A percentile compares a stretch with the other conserved stretches of the same genome.
phyloP scores from a whole-genome alignment of 768 basidiomycete genomes.

The Lepiota brunneoincarnata region DNA sequence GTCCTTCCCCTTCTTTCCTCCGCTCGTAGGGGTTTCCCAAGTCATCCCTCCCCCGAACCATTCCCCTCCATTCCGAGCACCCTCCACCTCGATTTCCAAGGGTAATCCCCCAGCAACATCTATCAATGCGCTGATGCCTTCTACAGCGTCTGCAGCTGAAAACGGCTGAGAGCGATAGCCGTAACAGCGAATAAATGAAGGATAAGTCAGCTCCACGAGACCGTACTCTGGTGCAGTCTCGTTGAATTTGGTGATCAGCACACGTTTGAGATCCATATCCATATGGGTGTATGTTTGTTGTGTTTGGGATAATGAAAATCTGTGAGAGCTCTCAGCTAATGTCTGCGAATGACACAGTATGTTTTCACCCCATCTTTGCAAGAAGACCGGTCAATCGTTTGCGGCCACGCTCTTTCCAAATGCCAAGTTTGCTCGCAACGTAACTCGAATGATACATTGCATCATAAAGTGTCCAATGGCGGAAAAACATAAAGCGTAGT shows the following conservation, averaged over 20 bases:
- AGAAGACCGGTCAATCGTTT: slow-evolving; percentile 87
- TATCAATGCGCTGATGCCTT: slow-evolving; percentile 81
- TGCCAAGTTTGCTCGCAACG: slow-evolving; percentile 90
- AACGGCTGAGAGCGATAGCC: slow-evolving; percentile 88
- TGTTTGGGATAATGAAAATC: slow-evolving; percentile 91
- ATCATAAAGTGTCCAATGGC: slow-evolving; percentile 98
- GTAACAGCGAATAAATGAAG: slow-evolving; percentile 89
- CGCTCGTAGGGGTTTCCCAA: slow-evolving; percentile 61
- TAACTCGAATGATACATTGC: slow-evolving; percentile 98
- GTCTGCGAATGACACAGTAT: background rate
- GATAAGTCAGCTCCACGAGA: slow-evolving; percentile 88
- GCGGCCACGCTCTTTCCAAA: slow-evolving; percentile 94
- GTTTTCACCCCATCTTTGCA: slow-evolving; percentile 93
- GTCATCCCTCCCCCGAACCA: slow-evolving; percentile 87
- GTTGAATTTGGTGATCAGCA: slow-evolving; percentile 77
- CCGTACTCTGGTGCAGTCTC: slow-evolving; percentile 94
- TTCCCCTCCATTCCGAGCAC: slow-evolving; percentile 87
- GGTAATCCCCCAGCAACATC: slow-evolving; percentile 90
- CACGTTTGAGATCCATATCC: slow-evolving; percentile 90
- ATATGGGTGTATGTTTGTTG: slow-evolving; percentile 94
- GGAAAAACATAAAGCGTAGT: slow-evolving; percentile 89
- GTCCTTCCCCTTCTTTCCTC: slow-evolving; percentile 31
- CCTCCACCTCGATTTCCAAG: slow-evolving; percentile 88
- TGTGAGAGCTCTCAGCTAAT: slow-evolving; percentile 26
- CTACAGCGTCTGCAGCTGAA: slow-evolving; percentile 91